Conservation (phyloP, 2,329 filamentous ascomycete species). For the Aspergillus fumigatiaffinis region DNA sequence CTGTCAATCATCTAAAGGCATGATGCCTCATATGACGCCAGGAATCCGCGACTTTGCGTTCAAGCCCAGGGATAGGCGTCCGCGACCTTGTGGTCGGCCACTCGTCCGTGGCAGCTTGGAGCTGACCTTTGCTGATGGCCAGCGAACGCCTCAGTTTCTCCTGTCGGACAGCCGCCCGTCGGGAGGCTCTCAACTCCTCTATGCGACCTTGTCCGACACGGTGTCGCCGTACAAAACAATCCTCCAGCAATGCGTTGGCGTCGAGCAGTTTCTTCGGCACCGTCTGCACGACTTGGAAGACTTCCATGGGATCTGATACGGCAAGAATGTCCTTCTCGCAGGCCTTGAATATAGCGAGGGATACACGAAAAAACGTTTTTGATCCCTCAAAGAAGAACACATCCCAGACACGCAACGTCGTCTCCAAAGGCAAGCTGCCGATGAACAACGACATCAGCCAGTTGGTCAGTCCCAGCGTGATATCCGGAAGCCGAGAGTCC, state of each 20-base stretch:
- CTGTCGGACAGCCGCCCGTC: slow-evolving; percentile 50
- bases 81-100: slow-evolving; percentile 25
- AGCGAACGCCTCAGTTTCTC: slow-evolving; percentile 39
- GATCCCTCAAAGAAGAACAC: slow-evolving; percentile 93
- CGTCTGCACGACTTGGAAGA: slow-evolving; percentile 89
- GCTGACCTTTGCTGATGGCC: slow-evolving; percentile 31
- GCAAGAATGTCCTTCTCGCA: slow-evolving; percentile 76
- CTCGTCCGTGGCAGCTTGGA: slow-evolving; percentile 30
- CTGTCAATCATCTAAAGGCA: slow-evolving; percentile 24
- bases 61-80: slow-evolving; percentile 26
- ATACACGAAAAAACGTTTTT: slow-evolving; percentile 88
- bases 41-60: slow-evolving; percentile 31
- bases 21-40: slow-evolving; percentile 35
- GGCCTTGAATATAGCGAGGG: slow-evolving; percentile 84
- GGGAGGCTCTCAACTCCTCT: slow-evolving; percentile 68
- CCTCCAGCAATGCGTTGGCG: slow-evolving; percentile 75
- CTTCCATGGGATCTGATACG: slow-evolving; percentile 84
- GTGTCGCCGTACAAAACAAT: slow-evolving; percentile 75
- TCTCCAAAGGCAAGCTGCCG: slow-evolving; percentile 86
- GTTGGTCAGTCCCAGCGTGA: slow-evolving; percentile 86
- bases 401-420: slow-evolving; percentile 89
- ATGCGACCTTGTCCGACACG: slow-evolving; percentile 78
- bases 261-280: slow-evolving; percentile 78
- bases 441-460: slow-evolving; percentile 99
- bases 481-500: slow-evolving; percentile 67